Evolutionary conservation across 208 protist genomes (phyloP).

Genomic region (Leishmania lainsoni): DNA sequence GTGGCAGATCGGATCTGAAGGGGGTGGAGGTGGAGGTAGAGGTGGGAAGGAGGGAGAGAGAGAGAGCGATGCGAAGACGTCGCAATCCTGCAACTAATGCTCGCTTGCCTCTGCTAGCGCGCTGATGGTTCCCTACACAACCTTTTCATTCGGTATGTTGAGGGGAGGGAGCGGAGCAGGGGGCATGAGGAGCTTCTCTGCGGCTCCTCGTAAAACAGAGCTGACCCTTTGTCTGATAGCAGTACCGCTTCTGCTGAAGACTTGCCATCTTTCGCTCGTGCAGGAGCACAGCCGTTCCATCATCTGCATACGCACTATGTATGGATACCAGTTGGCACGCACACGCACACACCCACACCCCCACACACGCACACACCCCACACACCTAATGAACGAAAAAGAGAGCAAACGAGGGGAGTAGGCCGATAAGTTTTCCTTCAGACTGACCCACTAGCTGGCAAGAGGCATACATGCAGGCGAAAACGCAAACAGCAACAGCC

Average conservation of each 20-base stretch:
- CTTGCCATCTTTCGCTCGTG: neutral
- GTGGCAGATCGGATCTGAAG: neutral
- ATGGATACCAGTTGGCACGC: neutral
- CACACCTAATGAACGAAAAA: neutral
- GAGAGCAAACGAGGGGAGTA: neutral
- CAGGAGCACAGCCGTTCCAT: neutral
- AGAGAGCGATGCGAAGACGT: neutral
- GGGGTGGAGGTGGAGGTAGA: neutral
- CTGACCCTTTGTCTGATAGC: neutral
- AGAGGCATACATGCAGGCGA: neutral
- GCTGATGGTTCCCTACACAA: neutral
- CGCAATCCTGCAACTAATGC: neutral
- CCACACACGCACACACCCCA: neutral
- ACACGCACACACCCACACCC: neutral
- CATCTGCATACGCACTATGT: neutral
- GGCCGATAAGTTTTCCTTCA: neutral
- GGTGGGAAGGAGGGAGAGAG: neutral
- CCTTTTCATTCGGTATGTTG: neutral
- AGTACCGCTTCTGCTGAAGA: neutral
- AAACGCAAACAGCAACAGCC: constrained; percentile 14
- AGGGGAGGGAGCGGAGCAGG: neutral
- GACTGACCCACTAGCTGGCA: neutral
- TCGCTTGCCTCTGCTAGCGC: neutral
- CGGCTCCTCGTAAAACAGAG: neutral
- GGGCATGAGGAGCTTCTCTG: neutral